phyloP scores from a whole-genome alignment of 495 filamentous ascomycete genomes.

The Daldinia grandis region DNA sequence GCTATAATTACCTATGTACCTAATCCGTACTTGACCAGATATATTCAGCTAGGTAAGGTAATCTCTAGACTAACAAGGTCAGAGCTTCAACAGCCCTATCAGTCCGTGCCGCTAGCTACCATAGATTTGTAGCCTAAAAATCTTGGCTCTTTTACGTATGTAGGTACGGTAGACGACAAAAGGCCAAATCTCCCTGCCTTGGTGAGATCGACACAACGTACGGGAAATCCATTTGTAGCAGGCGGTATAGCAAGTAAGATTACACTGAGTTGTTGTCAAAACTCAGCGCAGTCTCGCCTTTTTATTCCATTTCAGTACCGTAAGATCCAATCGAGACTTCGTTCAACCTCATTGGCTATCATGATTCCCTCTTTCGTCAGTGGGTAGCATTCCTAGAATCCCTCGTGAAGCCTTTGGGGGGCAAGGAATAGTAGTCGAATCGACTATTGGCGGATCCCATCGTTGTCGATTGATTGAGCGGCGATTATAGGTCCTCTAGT shows the following conservation, averaged over 20 bases:
- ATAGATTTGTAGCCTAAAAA: slow-evolving; percentile 7
- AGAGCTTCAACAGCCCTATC: slow-evolving; percentile 1
- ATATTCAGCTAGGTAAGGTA: slow-evolving; percentile 3
- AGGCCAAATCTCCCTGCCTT: slow-evolving; percentile 30
- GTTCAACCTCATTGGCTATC: not conserved
- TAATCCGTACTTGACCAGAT: not conserved
- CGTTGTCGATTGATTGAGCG: slow-evolving; percentile 17
- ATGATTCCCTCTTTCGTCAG: slow-evolving; percentile 24
- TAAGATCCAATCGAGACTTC: slow-evolving; percentile 13
- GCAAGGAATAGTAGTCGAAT: not conserved
- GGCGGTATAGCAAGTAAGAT: not conserved
- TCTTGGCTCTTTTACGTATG: slow-evolving; percentile 8
- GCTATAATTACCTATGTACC: not conserved
- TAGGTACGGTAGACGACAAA: slow-evolving; percentile 4
- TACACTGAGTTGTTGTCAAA: no score
- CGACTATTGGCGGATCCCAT: not conserved
- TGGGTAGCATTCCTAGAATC: slow-evolving; percentile 14
- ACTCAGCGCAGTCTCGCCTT: not conserved
- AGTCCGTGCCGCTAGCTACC: slow-evolving; percentile 8
- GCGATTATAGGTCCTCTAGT: not conserved
- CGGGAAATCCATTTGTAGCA: not conserved
- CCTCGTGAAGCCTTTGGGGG: not conserved
- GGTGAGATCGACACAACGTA: slow-evolving; percentile 16
- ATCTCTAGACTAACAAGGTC: not conserved
- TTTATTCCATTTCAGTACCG: slow-evolving; percentile 4